Evolutionary conservation across 495 filamentous ascomycete species (phyloP).

Genomic region (Usnea hakonensis): DNA sequence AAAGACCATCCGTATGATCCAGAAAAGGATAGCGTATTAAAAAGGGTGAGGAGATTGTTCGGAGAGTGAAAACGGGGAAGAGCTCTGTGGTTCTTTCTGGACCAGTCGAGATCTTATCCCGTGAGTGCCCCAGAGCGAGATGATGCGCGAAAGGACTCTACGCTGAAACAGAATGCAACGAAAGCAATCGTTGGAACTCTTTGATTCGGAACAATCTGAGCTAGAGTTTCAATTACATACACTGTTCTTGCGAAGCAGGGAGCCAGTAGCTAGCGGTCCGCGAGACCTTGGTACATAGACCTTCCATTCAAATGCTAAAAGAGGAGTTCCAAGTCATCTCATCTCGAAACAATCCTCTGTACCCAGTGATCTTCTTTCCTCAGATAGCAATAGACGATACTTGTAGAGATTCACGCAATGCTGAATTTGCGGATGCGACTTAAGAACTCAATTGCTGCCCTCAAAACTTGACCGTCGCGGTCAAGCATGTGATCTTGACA

Average conservation of each 20-base stretch:
- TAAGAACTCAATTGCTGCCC: not conserved
- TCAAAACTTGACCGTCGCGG: conserved; percentile 55
- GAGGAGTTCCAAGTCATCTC: not conserved
- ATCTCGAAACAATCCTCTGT: not conserved
- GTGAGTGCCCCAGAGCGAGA: not conserved
- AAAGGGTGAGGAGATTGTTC: conserved; percentile 83
- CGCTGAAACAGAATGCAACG: not conserved
- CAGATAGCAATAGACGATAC: not conserved
- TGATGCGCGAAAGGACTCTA: not conserved
- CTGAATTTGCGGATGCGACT: not conserved
- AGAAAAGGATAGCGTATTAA: conserved; percentile 96
- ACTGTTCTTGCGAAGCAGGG: not conserved
- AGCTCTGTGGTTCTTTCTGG: not conserved
- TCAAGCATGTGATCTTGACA: conserved; percentile 72
- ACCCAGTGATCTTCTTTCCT: not conserved
- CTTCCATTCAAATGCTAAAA: not conserved
- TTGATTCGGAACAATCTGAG: not conserved
- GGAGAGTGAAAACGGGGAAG: conserved; percentile 57
- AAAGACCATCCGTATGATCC: conserved; percentile 99
- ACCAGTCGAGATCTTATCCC: not conserved
- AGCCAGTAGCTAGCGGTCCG: not conserved
- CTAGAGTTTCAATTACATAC: not conserved
- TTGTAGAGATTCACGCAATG: not conserved
- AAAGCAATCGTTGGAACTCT: not conserved
- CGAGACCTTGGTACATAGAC: not conserved